A percentile compares a stretch with the other conserved stretches of the same genome.
These are phyloP conservation scores for Boletus bicolor DNA, from an alignment of 768 basidiomycete species.

Conservation along the genomic window DNA sequence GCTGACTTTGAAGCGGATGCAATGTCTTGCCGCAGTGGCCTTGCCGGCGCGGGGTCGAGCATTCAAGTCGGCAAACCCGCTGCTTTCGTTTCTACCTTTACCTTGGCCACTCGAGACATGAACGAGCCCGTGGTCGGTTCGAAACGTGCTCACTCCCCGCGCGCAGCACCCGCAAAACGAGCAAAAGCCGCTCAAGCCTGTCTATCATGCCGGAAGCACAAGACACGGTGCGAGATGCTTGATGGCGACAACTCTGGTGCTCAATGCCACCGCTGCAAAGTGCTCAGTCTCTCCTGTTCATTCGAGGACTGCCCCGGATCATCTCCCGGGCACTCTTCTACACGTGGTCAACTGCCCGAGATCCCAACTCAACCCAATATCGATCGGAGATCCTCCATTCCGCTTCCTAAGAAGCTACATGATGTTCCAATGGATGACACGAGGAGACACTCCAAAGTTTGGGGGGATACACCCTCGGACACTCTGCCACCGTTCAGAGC, in stretches of 20 bases:
- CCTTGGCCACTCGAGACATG: conserved; percentile 19
- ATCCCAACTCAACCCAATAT: conserved; percentile 14
- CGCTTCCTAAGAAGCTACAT: conserved; percentile 20
- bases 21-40: conserved; percentile 5
- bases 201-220: conserved; percentile 44
- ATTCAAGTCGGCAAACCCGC: background rate
- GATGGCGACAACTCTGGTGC: conserved; percentile 36
- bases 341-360: conserved; percentile 21
- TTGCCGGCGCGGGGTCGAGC: conserved; percentile 13
- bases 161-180: conserved; percentile 33
- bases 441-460: conserved; percentile 18
- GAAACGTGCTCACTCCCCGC: conserved; percentile 33
- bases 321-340: conserved; percentile 15
- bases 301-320: conserved; percentile 36
- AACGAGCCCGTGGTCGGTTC: conserved; percentile 24
- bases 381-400: conserved; percentile 25
- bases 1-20: conserved; percentile 30
- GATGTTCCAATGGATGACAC: conserved; percentile 23
- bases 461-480: conserved; percentile 18
- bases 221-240: conserved; percentile 50
- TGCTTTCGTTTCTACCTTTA: conserved; percentile 4
- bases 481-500: conserved; percentile 18
- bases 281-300: conserved; percentile 45
- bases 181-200: conserved; percentile 46
- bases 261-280: conserved; percentile 49